Base-by-base conservation (phyloP, 257 asterid species). In the Linaria vulgaris region DNA sequence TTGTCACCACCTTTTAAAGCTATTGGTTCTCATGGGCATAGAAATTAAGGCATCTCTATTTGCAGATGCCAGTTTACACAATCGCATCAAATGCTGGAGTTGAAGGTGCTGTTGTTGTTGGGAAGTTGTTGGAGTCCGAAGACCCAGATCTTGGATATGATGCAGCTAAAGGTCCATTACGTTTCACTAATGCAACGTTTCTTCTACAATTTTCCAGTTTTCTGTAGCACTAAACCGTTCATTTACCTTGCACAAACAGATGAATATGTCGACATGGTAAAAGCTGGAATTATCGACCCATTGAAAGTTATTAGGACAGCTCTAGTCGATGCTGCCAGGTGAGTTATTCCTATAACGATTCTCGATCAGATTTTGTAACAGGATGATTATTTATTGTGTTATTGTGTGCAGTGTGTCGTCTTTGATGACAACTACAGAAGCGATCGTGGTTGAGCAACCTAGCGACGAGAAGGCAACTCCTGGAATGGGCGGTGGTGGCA, bases 101-200 rank as follows among this genome's bases (percentile, higher is more conserved):
- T 4, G 99, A 92, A 77, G 99, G 97, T 38, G 99, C 97, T 30
- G 96, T 92, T 9, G 90, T 92, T 7, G 95, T 92, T 17, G 99
- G 99, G 59, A 92, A 89, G 68, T 76, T 92, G 78, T 65, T 89
- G 81, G 99, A 92, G 76, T 92, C 95, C 11, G 89, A 83, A 4
- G 61, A 92, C 69, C 85, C 90, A 12, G 91, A 92, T 73, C 90
- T 87, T 41, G 99, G 99, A 71, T 92, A 92, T 15, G 97, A 92
- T 50, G 97, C 99, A 3, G 97, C 97, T 24, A 92, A 92, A 80
- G 99, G 96, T 88, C 30, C 14, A 64, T 5, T 1, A 2, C 37
- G 3, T 2, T 7, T 17, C 23, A 16, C 20, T 0, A 0, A 13
- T 15, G 13, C 22, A 21, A 12, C 37, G 10, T 34, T 27, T n/a